Evolutionary conservation across 2,329 filamentous ascomycete species (phyloP).

Genomic region (Arthrobotrys iridis): DNA sequence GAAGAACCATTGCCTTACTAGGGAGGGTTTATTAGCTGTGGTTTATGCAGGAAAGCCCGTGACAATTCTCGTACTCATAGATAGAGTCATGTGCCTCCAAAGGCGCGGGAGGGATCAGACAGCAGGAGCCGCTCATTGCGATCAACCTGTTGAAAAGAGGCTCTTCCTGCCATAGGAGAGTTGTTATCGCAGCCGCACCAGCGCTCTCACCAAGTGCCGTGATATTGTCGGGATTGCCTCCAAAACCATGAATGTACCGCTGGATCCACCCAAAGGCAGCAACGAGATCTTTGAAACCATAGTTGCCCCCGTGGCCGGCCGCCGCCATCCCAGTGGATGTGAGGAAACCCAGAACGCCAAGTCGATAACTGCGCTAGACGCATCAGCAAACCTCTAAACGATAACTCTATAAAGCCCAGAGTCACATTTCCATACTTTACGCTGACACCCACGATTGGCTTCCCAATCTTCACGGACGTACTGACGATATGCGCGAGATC

Average conservation of each 20-base stretch:
- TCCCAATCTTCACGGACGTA: conserved; percentile 62
- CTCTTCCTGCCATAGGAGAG: conserved; percentile 46
- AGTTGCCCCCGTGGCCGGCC: conserved; percentile 47
- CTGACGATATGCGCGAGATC: conserved; percentile 64
- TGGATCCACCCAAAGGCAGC: conserved; percentile 56
- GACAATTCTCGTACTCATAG: conserved; percentile 30
- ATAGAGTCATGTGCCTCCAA: conserved; percentile 43
- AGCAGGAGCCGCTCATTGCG: conserved; percentile 43
- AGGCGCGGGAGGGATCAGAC: conserved; percentile 41
- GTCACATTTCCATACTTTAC: conserved; percentile 62
- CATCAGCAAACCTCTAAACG: conserved; percentile 38
- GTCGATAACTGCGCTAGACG: conserved; percentile 60
- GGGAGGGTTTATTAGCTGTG: neutral
- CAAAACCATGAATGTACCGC: conserved; percentile 59
- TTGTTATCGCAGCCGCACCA: conserved; percentile 56
- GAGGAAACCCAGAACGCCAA: conserved; percentile 42
- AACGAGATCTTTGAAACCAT: conserved; percentile 55
- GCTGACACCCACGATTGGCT: conserved; percentile 64
- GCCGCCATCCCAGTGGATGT: conserved; percentile 34
- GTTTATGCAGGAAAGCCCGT: neutral
- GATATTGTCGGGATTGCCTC: conserved; percentile 60
- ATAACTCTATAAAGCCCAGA: neutral
- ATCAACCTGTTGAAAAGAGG: conserved; percentile 42
- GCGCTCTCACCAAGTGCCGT: conserved; percentile 60
- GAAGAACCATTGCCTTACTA: conserved; percentile 31